These are phyloP conservation scores for Rhodosporidiobolus sp. DNA, from an alignment of 768 basidiomycete species.

Conservation along the genomic window DNA sequence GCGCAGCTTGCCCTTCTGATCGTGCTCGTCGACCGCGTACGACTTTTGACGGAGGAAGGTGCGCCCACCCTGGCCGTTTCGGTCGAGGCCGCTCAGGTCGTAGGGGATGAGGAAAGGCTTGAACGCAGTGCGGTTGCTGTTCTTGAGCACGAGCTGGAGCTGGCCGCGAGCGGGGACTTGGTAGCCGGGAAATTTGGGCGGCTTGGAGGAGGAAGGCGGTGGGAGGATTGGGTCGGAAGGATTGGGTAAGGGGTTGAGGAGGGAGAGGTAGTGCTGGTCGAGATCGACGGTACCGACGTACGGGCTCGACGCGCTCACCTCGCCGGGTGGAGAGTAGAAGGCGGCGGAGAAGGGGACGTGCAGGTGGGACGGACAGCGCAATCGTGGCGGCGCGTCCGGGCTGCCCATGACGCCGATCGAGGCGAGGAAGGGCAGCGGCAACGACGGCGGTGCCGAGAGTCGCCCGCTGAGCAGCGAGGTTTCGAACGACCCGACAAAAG, in stretches of 20 bases:
- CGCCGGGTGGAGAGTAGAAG: slow-evolving; percentile 36
- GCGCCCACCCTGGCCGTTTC: slow-evolving; percentile 39
- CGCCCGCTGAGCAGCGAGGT: slow-evolving; percentile 46
- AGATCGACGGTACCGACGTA: slow-evolving; percentile 49
- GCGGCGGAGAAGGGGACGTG: slow-evolving; percentile 38
- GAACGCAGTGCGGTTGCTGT: slow-evolving; percentile 45
- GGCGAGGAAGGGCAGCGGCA: slow-evolving; percentile 42
- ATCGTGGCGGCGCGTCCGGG: slow-evolving; percentile 20
- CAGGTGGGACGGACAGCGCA: slow-evolving; percentile 39
- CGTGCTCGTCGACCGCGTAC: slow-evolving; percentile 24
- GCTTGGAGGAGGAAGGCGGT: not conserved
- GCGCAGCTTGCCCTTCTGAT: slow-evolving; percentile 41
- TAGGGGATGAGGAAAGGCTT: slow-evolving; percentile 48
- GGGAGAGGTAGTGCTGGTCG: slow-evolving; percentile 38
- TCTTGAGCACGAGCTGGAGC: slow-evolving; percentile 48
- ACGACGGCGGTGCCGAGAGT: slow-evolving; percentile 39
- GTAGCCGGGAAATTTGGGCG: slow-evolving; percentile 45
- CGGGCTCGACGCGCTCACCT: slow-evolving; percentile 33
- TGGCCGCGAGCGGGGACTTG: slow-evolving; percentile 46
- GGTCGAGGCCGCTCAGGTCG: slow-evolving; percentile 45
- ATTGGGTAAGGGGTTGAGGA: slow-evolving; percentile 12
- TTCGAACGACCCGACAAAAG: slow-evolving; percentile 46
- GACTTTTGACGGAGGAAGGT: slow-evolving; percentile 47
- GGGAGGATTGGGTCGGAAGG: too few relatives aligned
- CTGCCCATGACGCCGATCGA: slow-evolving; percentile 42